Conservation (phyloP, 2,329 filamentous ascomycete species). For the Penicillium sp. region DNA sequence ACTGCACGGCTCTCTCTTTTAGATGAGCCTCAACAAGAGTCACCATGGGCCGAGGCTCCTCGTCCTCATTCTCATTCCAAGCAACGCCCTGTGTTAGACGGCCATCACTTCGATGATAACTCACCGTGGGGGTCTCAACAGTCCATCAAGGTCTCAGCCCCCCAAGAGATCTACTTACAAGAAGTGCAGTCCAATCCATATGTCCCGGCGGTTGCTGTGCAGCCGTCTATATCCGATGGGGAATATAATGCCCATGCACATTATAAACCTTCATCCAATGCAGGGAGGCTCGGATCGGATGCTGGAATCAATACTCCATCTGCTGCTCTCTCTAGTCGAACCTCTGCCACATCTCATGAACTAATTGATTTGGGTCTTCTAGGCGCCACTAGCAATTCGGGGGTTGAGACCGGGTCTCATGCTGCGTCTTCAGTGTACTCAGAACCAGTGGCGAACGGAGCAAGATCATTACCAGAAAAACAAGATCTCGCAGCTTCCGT, state of each 20-base stretch:
- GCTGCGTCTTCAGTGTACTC: constrained; percentile 17
- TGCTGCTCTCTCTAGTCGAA: constrained; percentile 25
- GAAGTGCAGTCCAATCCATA: constrained; percentile 19
- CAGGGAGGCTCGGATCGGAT: constrained; percentile 19
- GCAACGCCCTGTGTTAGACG: constrained; percentile 5
- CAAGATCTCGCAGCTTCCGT: neutral
- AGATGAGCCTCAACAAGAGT: constrained; percentile 29
- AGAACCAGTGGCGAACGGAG: constrained; percentile 1
- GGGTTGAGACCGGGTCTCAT: constrained; percentile 8
- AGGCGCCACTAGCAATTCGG: constrained; percentile 5
- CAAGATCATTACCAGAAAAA: neutral
- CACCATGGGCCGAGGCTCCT: constrained; percentile 30
- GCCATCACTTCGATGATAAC: constrained; percentile 8
- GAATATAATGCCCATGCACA: constrained; percentile 3
- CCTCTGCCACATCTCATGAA: constrained; percentile 35
- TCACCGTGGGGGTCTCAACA: constrained; percentile 25
- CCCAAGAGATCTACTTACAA: constrained; percentile 17
- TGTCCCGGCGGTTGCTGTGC: constrained; percentile 14
- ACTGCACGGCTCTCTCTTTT: constrained; percentile 40
- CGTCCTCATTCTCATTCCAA: constrained; percentile 8
- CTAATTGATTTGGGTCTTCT: constrained; percentile 31
- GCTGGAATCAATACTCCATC: constrained; percentile 23
- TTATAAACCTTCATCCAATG: constrained; percentile 9
- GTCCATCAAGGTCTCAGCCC: constrained; percentile 16
- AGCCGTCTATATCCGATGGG: constrained; percentile 7